Evolutionary conservation across 2,329 filamentous ascomycete genomes (phyloP), one percentile per base, ranked within the genome.

Genomic region (Teratosphaeria destructans): DNA sequence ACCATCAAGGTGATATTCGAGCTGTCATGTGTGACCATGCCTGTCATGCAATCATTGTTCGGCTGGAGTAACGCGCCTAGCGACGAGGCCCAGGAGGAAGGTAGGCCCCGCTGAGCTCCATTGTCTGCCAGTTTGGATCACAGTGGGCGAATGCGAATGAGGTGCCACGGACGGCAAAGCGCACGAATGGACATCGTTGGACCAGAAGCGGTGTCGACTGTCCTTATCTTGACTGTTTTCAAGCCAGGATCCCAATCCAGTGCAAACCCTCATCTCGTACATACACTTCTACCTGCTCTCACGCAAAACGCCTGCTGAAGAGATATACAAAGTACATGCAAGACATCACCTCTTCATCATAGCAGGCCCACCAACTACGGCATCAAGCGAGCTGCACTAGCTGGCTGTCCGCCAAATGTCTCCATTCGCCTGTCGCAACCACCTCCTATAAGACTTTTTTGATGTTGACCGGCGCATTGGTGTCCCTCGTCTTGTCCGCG

Each of bases 401-500:
- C 56, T 29, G 8, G 11, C 43, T 26, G 5, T 3, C 56, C 14
- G 37, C n/a, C 56, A 11, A 6, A 29, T 23, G 12, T 19, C 56
- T 26, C 27, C 26, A 27, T 54, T n/a, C 47, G n/a, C 37, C 19
- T 23, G 19, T 39, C 55, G 11, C 23, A 56, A 39, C 19, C 52
- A 43, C 54, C 43, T 49, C 43, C 23, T 43, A 14, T n/a, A 10
- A 23, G 26, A 23, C 57, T 12, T 37, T 8, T 8, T 12, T 29
- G 26, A 19, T 26, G 7, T 29, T 35, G 16, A 10, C 52, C 59
- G 53, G 53, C 58, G 58, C 58, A 54, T 57, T 16, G 54, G 54
- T 54, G 14, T 47, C 32, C 52, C 23, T 47, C 26, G 14, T 57
- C 58, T 71, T 71, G 65, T 70, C 70, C 62, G 81, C 84, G 59